Base-by-base conservation (phyloP, 305 asterid genomes). In the Solanum hybrid region DNA sequence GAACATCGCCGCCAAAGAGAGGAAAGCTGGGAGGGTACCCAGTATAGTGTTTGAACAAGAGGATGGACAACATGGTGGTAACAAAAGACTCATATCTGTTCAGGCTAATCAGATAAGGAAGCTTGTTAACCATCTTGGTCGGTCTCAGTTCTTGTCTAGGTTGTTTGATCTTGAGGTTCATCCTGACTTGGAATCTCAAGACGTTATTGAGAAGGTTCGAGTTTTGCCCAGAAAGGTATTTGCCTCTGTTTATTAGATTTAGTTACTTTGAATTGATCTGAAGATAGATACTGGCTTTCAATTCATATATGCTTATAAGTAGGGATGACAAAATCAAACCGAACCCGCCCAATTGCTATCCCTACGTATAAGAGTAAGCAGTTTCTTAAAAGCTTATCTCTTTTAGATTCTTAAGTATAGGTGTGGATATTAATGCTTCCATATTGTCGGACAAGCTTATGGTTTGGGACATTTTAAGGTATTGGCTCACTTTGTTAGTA, bases 31-130 rank as follows among this genome's bases (percentile, higher is more conserved):
- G 20, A 94, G 97, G 24, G 97, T 96, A 1, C 99, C 99, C 2
- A 95, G 98, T 92, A 96, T 98, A 88, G 96, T 98, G 20, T 97
- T 97, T 90, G 99, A 98, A 94, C 97, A 97, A 86, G 98, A 96
- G 36, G 98, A 98, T 79, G 99, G 99, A 22, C 97, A 98, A 92
- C 95, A 94, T 89, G 99, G 99, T 33, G 99, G 99, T 89, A 98
- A 95, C 91, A 97, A 98, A 93, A 95, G 98, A 89, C 97, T 98
- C 87, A 93, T 98, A 84, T 95, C 99, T 7, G 98, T 98, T 4
- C 95, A 94, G 88, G 89, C 91, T 22, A 98, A 98, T 89, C 99
- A 97, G 97, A 95, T 98, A 32, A 97, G 95, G 95, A 98, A 98
- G 93, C 99, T 98, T 39, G 99, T 98, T 20, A 94, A 84, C 90